Evolutionary conservation across 169 alveolate species (phyloP), one percentile per base, ranked within the genome.

Genomic region (Plasmodium fragile): DNA sequence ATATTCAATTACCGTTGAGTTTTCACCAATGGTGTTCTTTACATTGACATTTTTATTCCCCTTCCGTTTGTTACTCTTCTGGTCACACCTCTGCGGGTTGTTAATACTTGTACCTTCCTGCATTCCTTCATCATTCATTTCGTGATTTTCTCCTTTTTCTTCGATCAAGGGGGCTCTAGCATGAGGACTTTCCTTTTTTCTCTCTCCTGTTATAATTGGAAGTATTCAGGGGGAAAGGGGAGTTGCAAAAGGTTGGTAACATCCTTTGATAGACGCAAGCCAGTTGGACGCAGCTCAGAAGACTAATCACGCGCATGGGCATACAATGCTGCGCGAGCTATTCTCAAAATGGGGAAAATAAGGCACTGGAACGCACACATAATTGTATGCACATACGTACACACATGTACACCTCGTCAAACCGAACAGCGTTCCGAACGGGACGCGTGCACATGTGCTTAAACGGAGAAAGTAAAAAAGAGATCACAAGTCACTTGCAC

Each of bases 1-100:
- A 59, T 59, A 59, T 16, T 77, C 81, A 78, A 59, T 77, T 22
- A 34, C 81, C 39, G 65, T 75, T 16, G 90, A 75, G 52, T 87
- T 87, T 59, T 39, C 73, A 41, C 45, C 34, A 39, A 28, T 25
- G 30, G 52, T 2, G 18, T 41, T 16, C 34, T 30, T 34, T 52
- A 84, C 83, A 72, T 84, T 30, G 11, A 16, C 59, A 36, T 41
- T 25, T n/a, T 72, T 73, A 39, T 41, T 84, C 28, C 59, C 59
- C 36, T 59, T 52, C 10, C 59, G 55, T 72, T 45, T 84, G 49
- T 25, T 71, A 39, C 28, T 59, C 36, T 59, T 78, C 70, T 8
- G 72, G 30, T 55, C 49, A 45, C 22, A 1, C 32, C 43, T 87
- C 16, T 28, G 69, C 22, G 71, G 1, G 34, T 78, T 78, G 28